Conservation (phyloP, 2,329 filamentous ascomycete genomes). For the Colletotrichum eremochloae region DNA sequence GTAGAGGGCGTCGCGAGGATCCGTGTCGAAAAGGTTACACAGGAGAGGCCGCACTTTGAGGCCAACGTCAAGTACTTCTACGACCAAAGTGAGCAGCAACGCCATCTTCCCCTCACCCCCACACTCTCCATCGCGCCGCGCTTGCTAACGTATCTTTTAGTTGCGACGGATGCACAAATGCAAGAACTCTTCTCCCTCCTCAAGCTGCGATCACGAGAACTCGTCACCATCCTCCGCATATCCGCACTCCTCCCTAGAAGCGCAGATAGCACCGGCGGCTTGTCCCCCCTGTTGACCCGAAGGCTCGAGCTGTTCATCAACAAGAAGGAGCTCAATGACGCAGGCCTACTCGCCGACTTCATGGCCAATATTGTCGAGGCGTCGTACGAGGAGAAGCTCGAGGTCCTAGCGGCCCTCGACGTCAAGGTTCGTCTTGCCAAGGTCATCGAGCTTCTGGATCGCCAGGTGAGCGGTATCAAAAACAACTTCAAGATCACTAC, state of each 20-base stretch:
- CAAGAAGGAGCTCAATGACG: conserved; percentile 84
- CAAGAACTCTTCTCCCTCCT: conserved; percentile 82
- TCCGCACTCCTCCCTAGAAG: conserved; percentile 81
- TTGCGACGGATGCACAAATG: conserved; percentile 68
- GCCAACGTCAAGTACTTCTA: conserved; percentile 79
- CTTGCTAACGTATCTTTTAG: conserved; percentile 32
- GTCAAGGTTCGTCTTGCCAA: conserved; percentile 82
- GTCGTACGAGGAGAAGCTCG: conserved; percentile 90
- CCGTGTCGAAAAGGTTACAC: conserved; percentile 78
- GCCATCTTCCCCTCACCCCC: neutral
- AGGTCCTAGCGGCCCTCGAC: conserved; percentile 84
- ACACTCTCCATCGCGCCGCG: too few relatives aligned
- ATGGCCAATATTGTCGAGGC: conserved; percentile 95
- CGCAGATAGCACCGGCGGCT: conserved; percentile 68
- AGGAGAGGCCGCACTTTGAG: conserved; percentile 89
- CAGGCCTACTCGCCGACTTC: conserved; percentile 90
- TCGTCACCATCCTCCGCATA: conserved; percentile 86
- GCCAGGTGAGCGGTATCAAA: conserved; percentile 87
- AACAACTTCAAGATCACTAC: conserved; percentile 88
- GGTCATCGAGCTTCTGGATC: conserved; percentile 85
- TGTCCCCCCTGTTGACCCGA: conserved; percentile 88
- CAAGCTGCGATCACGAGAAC: conserved; percentile 86
- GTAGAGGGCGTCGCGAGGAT: conserved; percentile 89
- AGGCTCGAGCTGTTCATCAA: conserved; percentile 90
- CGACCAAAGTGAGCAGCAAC: conserved; percentile 70